Conservation (phyloP, 805 yeast genomes). For the Tetrapisispora taiwanensis region DNA sequence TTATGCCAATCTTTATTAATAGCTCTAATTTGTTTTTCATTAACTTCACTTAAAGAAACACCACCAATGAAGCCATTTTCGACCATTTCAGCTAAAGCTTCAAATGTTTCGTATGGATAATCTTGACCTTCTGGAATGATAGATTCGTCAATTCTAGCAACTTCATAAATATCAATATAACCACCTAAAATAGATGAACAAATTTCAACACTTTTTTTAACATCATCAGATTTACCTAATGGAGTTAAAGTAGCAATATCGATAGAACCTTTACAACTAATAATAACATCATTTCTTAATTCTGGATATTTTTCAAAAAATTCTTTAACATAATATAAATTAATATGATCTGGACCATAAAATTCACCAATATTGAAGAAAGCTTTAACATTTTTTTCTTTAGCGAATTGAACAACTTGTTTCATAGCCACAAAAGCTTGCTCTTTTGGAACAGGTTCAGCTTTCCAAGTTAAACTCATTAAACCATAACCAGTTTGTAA, state of each 20-base stretch:
- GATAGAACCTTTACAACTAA: slow-evolving; percentile 62
- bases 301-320: slow-evolving; percentile 53
- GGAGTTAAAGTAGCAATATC: slow-evolving; percentile 35
- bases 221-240: slow-evolving; percentile 38
- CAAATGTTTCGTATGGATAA: slow-evolving; percentile 44
- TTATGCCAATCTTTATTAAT: slow-evolving; percentile 41
- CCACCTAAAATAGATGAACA: slow-evolving; percentile 36
- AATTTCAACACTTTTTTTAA: slow-evolving; percentile 40
- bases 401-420: slow-evolving; percentile 36
- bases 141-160: slow-evolving; percentile 55
- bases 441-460: slow-evolving; percentile 43
- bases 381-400: slow-evolving; percentile 28
- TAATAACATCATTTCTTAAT: slow-evolving; percentile 41
- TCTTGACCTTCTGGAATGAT: slow-evolving; percentile 16
- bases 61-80: slow-evolving; percentile 59
- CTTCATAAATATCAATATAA: slow-evolving; percentile 51
- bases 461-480: slow-evolving; percentile 72
- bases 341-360: slow-evolving; percentile 49
- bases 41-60: slow-evolving; percentile 65
- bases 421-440: slow-evolving; percentile 46
- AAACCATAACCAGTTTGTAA: slow-evolving; percentile 54
- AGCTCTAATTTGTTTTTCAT: slow-evolving; percentile 47
- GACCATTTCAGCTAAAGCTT: slow-evolving; percentile 46
- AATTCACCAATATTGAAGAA: slow-evolving; percentile 72
- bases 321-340: slow-evolving; percentile 45